phyloP scores from a whole-genome alignment of 805 yeast species.

The Allodekkera sacchari region DNA sequence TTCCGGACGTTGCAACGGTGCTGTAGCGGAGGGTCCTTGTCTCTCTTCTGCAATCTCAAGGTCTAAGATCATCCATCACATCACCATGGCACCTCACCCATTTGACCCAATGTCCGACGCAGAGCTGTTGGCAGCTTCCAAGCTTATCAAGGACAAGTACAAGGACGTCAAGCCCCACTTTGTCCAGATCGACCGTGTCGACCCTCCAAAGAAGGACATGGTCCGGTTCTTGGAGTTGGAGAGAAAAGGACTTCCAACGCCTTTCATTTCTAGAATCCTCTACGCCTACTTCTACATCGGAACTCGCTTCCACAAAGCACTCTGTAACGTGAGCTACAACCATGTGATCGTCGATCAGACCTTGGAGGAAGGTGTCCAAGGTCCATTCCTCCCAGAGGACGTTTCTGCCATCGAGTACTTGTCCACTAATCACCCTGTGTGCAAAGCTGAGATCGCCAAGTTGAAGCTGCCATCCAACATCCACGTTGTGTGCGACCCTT shows the following conservation, averaged over 20 bases:
- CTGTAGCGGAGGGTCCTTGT: too few species aligned
- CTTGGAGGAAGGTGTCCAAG: constrained; percentile 55
- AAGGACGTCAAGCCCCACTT: constrained; percentile 51
- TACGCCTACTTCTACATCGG: constrained; percentile 58
- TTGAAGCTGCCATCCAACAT: constrained; percentile 51
- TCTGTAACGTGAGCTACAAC: constrained; percentile 55
- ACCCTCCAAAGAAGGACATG: constrained; percentile 76
- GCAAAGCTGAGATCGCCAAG: constrained; percentile 57
- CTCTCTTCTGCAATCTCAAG: not conserved
- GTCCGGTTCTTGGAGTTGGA: constrained; percentile 60
- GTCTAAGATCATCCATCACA: not conserved
- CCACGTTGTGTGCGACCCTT: constrained; percentile 59
- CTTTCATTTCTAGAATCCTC: constrained; percentile 59
- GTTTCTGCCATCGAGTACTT: constrained; percentile 43
- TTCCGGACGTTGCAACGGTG: too few species aligned
- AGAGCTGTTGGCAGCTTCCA: constrained; percentile 50
- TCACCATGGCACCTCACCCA: constrained; percentile 22
- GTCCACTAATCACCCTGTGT: constrained; percentile 45
- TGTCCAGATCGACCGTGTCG: constrained; percentile 57
- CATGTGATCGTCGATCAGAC: constrained; percentile 50
- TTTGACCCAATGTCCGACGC: constrained; percentile 35
- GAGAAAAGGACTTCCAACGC: constrained; percentile 42
- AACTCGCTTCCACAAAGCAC: constrained; percentile 55
- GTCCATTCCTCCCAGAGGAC: constrained; percentile 67
- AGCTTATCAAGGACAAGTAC: constrained; percentile 51